Evolutionary conservation across 306 rosid species (phyloP).

Genomic region (Begonia peltatifolia): DNA sequence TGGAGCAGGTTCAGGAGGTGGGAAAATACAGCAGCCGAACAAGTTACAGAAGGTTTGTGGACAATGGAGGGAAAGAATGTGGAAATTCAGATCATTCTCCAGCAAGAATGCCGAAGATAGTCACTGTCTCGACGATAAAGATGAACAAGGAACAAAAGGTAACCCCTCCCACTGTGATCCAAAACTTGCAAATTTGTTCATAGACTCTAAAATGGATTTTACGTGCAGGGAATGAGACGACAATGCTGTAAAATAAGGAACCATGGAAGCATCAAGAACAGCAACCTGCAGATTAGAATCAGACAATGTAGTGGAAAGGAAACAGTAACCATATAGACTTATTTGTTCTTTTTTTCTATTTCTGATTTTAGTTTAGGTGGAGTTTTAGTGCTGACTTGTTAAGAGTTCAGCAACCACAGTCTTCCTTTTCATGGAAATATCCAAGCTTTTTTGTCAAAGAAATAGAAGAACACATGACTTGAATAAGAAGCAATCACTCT

Average conservation of each 20-base stretch:
- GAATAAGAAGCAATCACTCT: no score
- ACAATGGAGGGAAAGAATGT: conserved; percentile 22
- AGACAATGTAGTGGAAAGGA: conserved; percentile 59
- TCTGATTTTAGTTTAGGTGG: neutral
- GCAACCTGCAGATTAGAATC: conserved; percentile 38
- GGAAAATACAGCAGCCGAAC: conserved; percentile 38
- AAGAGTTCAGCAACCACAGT: neutral
- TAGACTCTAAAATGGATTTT: conserved; percentile 6
- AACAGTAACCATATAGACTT: conserved; percentile 30
- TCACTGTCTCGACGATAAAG: conserved; percentile 53
- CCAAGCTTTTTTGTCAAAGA: neutral
- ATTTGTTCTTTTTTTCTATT: neutral
- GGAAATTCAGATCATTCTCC: conserved; percentile 6
- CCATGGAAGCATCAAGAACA: conserved; percentile 25
- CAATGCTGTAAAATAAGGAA: conserved; percentile 64
- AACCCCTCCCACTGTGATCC: neutral
- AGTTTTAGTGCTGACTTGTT: neutral
- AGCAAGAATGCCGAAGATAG: conserved; percentile 19
- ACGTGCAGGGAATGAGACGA: conserved; percentile 49
- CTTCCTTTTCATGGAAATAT: neutral
- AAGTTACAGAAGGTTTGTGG: conserved; percentile 26
- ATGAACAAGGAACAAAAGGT: conserved; percentile 47
- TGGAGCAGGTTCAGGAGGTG: conserved; percentile 28
- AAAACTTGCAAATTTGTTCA: neutral
- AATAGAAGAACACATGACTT: no score